Percentiles rank a stretch among this genome's conserved stretches.
phyloP scores from a whole-genome alignment of 179 eudicot genomes.

The Carnegiea gigantea region DNA sequence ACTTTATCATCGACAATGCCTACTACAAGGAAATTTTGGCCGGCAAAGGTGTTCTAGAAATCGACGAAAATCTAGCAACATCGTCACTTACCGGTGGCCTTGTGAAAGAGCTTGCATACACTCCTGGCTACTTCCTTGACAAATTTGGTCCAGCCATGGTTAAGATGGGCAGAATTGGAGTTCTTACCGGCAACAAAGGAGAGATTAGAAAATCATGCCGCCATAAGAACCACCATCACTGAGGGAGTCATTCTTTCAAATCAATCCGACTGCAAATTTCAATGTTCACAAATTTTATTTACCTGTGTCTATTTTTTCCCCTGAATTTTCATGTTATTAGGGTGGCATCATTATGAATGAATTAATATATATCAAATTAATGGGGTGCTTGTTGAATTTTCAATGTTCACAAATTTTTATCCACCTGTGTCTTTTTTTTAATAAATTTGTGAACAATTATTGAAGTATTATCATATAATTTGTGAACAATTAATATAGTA shows the following conservation, averaged over 20 bases:
- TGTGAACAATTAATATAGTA: no score
- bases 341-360: no score
- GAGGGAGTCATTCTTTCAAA: not conserved
- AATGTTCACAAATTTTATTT: no score
- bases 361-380: no score
- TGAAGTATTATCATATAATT: no score
- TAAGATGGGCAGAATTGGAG: conserved; percentile 24
- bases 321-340: no score
- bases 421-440: no score
- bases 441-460: no score
- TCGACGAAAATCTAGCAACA: conserved; percentile 21
- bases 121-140: not conserved
- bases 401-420: no score
- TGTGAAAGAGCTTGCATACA: conserved; percentile 13
- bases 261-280: not conserved
- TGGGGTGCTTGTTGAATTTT: no score
- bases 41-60: conserved; percentile 24
- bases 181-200: conserved; percentile 24
- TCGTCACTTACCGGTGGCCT: conserved; percentile 17
- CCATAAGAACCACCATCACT: conserved; percentile 2
- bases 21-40: conserved; percentile 21
- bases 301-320: no score
- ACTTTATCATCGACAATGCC: conserved; percentile 23
- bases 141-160: conserved; percentile 30
- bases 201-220: conserved; percentile 24